Evolutionary conservation across 441 rosid genomes (phyloP).

Genomic region (Populus hybrid): DNA sequence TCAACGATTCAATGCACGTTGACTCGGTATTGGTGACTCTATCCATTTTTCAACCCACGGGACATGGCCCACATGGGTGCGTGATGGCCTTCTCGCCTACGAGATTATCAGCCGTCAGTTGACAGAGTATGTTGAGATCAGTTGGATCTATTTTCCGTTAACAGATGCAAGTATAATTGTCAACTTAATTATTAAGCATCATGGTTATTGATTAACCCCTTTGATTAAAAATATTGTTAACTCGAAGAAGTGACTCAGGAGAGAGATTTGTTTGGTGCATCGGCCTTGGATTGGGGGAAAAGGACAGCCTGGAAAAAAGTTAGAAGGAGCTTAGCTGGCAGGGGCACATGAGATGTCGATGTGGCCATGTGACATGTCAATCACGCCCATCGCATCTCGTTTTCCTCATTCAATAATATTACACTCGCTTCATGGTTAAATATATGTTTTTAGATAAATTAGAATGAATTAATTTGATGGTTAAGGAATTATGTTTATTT

Average conservation of each 20-base stretch:
- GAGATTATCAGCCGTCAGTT: neutral
- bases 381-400: neutral
- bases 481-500: too few relatives aligned
- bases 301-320: neutral
- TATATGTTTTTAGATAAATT: neutral
- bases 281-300: neutral
- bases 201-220: neutral
- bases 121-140: neutral
- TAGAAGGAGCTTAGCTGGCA: neutral
- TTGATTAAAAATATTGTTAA: neutral
- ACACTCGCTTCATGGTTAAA: neutral
- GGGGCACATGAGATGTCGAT: constrained; percentile 1
- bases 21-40: neutral
- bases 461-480: neutral
- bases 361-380: constrained; percentile 11
- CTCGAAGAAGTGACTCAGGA: neutral
- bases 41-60: neutral
- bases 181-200: neutral
- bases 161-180: neutral
- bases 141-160: neutral
- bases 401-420: neutral
- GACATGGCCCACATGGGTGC: neutral
- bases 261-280: neutral
- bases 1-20: neutral
- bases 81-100: neutral